Conservation (phyloP, 495 filamentous ascomycete species). For the Penicillium cosmopolitanum region DNA sequence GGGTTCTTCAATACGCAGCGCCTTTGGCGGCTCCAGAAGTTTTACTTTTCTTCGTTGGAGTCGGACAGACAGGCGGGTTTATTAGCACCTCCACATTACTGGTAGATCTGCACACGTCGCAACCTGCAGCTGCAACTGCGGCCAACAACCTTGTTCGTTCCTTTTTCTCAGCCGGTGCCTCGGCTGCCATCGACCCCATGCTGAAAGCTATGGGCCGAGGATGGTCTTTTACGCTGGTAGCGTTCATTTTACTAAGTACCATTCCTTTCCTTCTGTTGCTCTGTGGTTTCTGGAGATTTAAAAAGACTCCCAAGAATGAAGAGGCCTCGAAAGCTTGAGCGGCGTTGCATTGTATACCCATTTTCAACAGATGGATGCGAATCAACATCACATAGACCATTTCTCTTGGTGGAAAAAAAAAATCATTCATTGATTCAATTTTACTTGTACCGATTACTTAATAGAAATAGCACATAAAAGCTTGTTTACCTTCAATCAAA, state of each 20-base stretch:
- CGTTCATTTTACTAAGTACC: conserved; percentile 24
- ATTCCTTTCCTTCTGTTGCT: conserved; percentile 25
- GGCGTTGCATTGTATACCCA: background rate
- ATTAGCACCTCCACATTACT: conserved; percentile 46
- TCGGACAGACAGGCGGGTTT: conserved; percentile 55
- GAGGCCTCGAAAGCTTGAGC: background rate
- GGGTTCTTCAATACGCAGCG: conserved; percentile 35
- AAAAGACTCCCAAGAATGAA: background rate
- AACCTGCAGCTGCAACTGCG: conserved; percentile 63
- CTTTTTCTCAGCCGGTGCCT: conserved; percentile 61
- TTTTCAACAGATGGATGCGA: background rate
- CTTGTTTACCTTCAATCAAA: background rate
- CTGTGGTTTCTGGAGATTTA: conserved; percentile 13
- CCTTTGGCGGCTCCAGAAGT: conserved; percentile 55
- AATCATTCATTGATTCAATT: background rate
- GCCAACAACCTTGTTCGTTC: conserved; percentile 69
- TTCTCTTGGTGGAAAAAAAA: background rate
- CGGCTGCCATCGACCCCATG: conserved; percentile 62
- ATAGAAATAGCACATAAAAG: background rate
- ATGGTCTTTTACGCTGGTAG: conserved; percentile 46
- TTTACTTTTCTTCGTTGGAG: conserved; percentile 55
- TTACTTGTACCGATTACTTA: background rate
- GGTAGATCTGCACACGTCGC: conserved; percentile 59
- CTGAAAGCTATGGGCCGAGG: conserved; percentile 58
- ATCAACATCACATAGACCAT: background rate